Conservation (phyloP, 805 yeast genomes). For the Naumovozyma castellii region DNA sequence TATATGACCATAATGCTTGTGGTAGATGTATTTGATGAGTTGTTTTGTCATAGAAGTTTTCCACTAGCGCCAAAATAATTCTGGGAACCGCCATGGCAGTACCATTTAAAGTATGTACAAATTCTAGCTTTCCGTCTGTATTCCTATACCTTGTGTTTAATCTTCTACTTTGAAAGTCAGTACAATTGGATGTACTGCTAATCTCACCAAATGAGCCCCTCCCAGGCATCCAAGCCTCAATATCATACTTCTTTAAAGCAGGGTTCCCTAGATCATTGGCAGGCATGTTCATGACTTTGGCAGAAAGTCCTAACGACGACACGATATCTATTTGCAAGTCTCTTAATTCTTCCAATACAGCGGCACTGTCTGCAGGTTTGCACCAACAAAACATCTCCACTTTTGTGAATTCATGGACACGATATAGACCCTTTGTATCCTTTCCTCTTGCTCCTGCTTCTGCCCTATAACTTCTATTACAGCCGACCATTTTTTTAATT, state of each 20-base stretch:
- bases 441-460: constrained; percentile 96
- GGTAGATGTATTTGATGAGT: constrained; percentile 55
- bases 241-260: constrained; percentile 82
- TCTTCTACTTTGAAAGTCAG: constrained; percentile 83
- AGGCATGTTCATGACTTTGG: constrained; percentile 83
- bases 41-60: constrained; percentile 62
- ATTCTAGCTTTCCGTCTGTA: constrained; percentile 29
- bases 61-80: constrained; percentile 79
- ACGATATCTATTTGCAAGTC: constrained; percentile 58
- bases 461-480: constrained; percentile 81
- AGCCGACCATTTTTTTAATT: constrained; percentile 62
- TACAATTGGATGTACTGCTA: constrained; percentile 83
- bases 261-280: constrained; percentile 88
- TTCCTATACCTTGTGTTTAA: constrained; percentile 53
- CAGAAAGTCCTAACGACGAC: constrained; percentile 59
- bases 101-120: constrained; percentile 82
- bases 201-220: constrained; percentile 88
- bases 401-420: constrained; percentile 95
- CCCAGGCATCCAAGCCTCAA: constrained; percentile 98
- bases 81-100: constrained; percentile 95
- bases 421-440: constrained; percentile 82
- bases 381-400: constrained; percentile 85
- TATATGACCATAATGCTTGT: constrained; percentile 51
- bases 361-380: constrained; percentile 34
- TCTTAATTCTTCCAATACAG: constrained; percentile 50